phyloP scores from a whole-genome alignment of 257 asterid genomes.

The Solanum etuberosum region DNA sequence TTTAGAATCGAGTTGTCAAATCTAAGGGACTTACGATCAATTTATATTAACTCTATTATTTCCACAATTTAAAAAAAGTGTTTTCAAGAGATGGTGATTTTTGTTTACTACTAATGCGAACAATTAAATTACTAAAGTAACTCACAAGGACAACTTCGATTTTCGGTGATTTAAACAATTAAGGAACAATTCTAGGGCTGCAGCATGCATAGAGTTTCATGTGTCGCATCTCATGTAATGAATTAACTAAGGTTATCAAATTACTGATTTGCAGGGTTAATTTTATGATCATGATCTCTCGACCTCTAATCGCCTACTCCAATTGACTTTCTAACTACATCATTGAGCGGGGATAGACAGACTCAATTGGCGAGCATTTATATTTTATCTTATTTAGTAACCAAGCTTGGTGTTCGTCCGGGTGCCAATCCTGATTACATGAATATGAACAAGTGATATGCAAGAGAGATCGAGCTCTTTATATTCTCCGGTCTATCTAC shows the following conservation, averaged over 20 bases:
- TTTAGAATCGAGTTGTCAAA: too few species aligned
- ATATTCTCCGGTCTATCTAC: neutral
- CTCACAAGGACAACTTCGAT: neutral
- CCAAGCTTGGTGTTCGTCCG: neutral
- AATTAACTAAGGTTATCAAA: neutral
- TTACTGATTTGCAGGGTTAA: neutral
- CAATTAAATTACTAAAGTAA: too few species aligned
- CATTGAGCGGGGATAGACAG: neutral
- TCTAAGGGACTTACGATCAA: too few species aligned
- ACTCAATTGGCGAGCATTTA: neutral
- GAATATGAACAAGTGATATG: neutral
- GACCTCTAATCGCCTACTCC: neutral
- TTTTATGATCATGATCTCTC: too few species aligned
- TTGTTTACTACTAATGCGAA: too few species aligned
- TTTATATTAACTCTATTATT: too few species aligned
- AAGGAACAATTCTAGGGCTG: neutral
- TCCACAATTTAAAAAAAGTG: too few species aligned
- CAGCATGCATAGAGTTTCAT: too few species aligned
- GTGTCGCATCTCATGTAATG: neutral
- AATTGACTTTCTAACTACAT: neutral
- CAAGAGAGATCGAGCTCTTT: too few species aligned
- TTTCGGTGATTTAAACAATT: neutral
- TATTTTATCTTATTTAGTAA: too few species aligned
- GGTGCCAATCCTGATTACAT: neutral
- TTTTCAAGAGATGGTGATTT: too few species aligned